phyloP scores from a whole-genome alignment of 768 basidiomycete genomes.

The Mycena maculata region DNA sequence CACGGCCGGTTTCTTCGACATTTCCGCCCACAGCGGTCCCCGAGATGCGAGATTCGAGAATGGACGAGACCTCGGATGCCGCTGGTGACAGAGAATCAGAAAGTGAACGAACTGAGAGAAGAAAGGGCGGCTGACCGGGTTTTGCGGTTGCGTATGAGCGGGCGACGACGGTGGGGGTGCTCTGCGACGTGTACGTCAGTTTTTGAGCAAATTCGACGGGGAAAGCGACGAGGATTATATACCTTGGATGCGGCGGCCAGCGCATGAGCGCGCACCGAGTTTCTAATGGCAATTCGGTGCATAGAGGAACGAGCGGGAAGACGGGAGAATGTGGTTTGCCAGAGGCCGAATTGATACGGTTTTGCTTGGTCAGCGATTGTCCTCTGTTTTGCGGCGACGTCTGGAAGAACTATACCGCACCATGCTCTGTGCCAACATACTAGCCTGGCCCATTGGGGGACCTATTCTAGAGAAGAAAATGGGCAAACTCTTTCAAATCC shows the following conservation, averaged over 20 bases:
- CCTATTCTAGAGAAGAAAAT: too few relatives aligned
- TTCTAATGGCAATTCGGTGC: constrained; percentile 89
- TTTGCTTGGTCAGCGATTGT: too few relatives aligned
- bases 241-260: constrained; percentile 79
- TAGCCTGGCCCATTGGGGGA: too few relatives aligned
- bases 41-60: constrained; percentile 98
- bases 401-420: constrained; percentile 1
- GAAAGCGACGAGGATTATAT: constrained; percentile 36
- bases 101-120: constrained; percentile 32
- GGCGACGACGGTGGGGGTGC: constrained; percentile 63
- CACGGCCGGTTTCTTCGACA: constrained; percentile 99
- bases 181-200: constrained; percentile 47
- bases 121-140: constrained; percentile 74
- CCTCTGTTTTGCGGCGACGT: background rate
- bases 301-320: constrained; percentile 60
- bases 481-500: too few relatives aligned
- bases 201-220: constrained; percentile 34
- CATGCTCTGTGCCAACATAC: background rate
- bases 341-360: constrained; percentile 23
- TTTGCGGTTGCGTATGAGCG: constrained; percentile 98
- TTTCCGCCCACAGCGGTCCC: constrained; percentile 91
- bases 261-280: constrained; percentile 82
- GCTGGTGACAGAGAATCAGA: constrained; percentile 60
- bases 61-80: constrained; percentile 99
- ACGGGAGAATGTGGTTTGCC: constrained; percentile 22